Conservation (phyloP, 257 asterid genomes). For the Capsicum chinense region DNA sequence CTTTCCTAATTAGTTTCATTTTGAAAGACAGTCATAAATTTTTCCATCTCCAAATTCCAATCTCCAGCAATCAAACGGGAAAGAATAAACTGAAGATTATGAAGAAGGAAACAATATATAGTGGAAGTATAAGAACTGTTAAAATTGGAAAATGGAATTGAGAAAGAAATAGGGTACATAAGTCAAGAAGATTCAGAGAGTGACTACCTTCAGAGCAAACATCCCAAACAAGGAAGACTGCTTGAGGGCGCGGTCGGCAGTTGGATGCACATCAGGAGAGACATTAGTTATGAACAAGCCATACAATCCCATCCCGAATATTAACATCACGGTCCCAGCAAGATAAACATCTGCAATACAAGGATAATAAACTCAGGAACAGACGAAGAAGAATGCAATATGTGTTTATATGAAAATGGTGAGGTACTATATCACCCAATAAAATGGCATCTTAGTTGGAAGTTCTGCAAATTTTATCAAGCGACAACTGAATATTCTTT, state of each 20-base stretch:
- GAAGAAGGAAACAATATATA: not conserved
- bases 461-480: not conserved
- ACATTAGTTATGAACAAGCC: constrained; percentile 86
- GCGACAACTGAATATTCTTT: constrained; percentile 12
- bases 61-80: constrained; percentile 17
- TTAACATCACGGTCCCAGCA: constrained; percentile 96
- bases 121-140: not conserved
- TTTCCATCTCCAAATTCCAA: not conserved
- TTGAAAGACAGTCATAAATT: not conserved
- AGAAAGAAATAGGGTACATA: not conserved
- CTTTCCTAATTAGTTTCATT: not conserved
- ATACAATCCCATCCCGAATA: constrained; percentile 95
- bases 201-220: constrained; percentile 76
- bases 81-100: not conserved
- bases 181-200: constrained; percentile 7
- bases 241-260: constrained; percentile 74
- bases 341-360: constrained; percentile 69
- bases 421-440: not conserved
- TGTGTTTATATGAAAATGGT: not conserved
- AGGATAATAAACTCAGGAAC: constrained; percentile 27
- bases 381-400: not conserved
- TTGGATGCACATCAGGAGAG: constrained; percentile 53
- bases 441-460: not conserved
- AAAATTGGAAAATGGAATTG: not conserved
- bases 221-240: constrained; percentile 92